Conservation (phyloP, 108 stramenopile species). For the Fistulifera pelliculosa region DNA sequence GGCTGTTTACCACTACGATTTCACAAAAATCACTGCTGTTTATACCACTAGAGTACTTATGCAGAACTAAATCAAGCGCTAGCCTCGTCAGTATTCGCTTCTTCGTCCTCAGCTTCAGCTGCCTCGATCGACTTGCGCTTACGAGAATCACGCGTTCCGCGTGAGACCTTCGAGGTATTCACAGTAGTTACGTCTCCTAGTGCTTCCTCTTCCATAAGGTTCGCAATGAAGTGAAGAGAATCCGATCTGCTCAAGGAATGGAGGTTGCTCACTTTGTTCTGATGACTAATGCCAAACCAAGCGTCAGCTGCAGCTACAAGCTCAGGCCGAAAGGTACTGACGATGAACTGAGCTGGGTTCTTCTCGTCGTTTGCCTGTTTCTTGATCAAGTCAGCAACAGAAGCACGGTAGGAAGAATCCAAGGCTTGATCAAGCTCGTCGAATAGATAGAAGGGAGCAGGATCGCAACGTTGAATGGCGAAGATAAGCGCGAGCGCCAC, state of each 20-base stretch:
- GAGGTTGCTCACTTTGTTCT: constrained; percentile 80
- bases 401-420: constrained; percentile 90
- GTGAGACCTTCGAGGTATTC: constrained; percentile 23
- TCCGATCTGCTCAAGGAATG: constrained; percentile 77
- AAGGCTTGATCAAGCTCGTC: constrained; percentile 98
- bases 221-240: constrained; percentile 79
- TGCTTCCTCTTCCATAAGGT: constrained; percentile 84
- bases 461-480: constrained; percentile 97
- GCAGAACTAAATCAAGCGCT: too few relatives aligned
- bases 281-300: constrained; percentile 84
- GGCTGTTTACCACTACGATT: too few relatives aligned
- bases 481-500: constrained; percentile 98
- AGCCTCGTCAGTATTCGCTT: not conserved
- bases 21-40: too few relatives aligned
- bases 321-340: constrained; percentile 98
- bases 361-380: constrained; percentile 82
- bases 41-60: too few relatives aligned
- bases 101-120: not conserved
- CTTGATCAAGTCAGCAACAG: constrained; percentile 94
- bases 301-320: constrained; percentile 83
- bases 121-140: constrained; percentile 21
- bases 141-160: constrained; percentile 11
- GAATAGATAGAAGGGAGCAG: constrained; percentile 99
- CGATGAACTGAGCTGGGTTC: constrained; percentile 97
- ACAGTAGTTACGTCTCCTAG: constrained; percentile 55